Percentiles rank a stretch among this genome's conserved stretches.
These are phyloP conservation scores for Penicillium bovifimosum DNA, from an alignment of 495 filamentous ascomycete species.

Conservation along the genomic window DNA sequence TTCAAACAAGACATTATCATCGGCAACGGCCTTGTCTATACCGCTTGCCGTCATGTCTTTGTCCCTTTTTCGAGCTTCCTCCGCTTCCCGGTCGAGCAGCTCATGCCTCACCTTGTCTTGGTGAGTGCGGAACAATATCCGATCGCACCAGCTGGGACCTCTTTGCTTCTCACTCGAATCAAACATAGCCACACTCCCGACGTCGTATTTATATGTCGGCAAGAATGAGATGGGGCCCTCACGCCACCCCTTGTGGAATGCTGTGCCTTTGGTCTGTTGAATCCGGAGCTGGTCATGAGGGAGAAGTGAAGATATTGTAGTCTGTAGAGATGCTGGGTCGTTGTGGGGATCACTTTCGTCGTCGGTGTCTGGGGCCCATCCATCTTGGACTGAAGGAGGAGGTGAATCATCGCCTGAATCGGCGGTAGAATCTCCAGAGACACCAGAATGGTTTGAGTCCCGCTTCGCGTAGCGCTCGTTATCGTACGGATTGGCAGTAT, in stretches of 20 bases:
- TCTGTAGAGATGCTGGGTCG: constrained; percentile 67
- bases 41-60: constrained; percentile 79
- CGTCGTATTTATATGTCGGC: constrained; percentile 94
- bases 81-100: constrained; percentile 56
- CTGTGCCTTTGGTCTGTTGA: constrained; percentile 66
- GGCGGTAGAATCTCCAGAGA: constrained; percentile 11
- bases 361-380: constrained; percentile 23
- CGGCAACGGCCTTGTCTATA: constrained; percentile 65
- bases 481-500: constrained; percentile 74
- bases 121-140: constrained; percentile 81
- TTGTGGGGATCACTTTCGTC: constrained; percentile 39
- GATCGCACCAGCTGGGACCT: constrained; percentile 95
- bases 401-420: constrained; percentile 9
- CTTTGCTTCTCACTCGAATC: constrained; percentile 92
- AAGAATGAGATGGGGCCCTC: constrained; percentile 86
- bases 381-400: constrained; percentile 1
- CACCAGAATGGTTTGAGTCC: constrained; percentile 30
- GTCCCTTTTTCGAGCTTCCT: constrained; percentile 64
- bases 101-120: constrained; percentile 67
- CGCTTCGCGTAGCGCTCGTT: constrained; percentile 20
- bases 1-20: constrained; percentile 83
- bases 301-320: constrained; percentile 77
- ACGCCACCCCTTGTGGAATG: constrained; percentile 85
- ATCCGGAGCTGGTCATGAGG: constrained; percentile 83
- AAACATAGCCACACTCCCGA: constrained; percentile 87